Conservation (phyloP, 345 rosid genomes). For the Syzygium aqueum region DNA sequence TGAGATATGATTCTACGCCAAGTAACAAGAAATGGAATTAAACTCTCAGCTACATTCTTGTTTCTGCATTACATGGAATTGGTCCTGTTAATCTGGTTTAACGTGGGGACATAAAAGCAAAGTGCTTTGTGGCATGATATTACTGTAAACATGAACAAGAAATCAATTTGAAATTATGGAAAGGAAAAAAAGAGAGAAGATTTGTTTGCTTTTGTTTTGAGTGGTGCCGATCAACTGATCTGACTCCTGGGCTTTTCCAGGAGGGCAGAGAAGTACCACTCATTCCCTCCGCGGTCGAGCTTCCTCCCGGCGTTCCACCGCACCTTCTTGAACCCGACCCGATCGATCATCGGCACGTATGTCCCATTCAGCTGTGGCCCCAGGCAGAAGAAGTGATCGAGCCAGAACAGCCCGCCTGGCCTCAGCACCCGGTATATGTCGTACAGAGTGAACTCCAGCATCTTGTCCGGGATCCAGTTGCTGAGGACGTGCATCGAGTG, state of each 20-base stretch:
- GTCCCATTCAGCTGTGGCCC: conserved; percentile 39
- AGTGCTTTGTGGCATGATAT: background rate
- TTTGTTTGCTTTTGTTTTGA: background rate
- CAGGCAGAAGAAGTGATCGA: conserved; percentile 42
- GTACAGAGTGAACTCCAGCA: conserved; percentile 37
- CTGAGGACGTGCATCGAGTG: conserved; percentile 42
- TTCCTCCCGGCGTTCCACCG: conserved; percentile 38
- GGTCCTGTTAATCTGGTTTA: background rate
- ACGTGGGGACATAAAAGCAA: background rate
- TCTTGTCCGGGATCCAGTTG: conserved; percentile 35
- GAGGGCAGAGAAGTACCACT: conserved; percentile 41
- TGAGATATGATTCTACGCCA: background rate
- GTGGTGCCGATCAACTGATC: background rate
- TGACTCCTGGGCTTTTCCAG: conserved; percentile 31
- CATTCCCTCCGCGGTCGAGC: conserved; percentile 22
- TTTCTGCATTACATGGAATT: background rate
- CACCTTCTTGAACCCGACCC: conserved; percentile 32
- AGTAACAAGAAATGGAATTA: background rate
- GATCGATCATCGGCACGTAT: conserved; percentile 22
- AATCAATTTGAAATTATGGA: background rate
- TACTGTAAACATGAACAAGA: background rate
- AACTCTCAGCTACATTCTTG: background rate
- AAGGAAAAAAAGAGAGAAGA: background rate
- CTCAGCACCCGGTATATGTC: conserved; percentile 45
- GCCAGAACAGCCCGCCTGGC: conserved; percentile 50